Percentiles rank a stretch among this genome's conserved stretches.
Evolutionary conservation across 2,329 filamentous ascomycete species (phyloP).

Genomic region (Stagonosporopsis vannaccii): DNA sequence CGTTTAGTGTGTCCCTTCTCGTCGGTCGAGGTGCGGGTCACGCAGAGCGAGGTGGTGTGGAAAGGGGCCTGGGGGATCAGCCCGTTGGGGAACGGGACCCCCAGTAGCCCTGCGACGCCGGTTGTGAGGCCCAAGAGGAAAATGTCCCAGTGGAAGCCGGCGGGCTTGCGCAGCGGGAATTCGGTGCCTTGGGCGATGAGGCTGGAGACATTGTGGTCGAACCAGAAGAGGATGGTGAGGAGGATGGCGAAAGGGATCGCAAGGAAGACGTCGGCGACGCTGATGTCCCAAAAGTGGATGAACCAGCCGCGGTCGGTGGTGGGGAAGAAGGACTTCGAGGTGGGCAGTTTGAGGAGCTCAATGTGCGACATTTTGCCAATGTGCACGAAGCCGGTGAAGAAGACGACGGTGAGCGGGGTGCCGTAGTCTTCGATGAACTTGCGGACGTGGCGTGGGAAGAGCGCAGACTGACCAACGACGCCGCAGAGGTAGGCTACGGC

Average conservation of each 20-base stretch:
- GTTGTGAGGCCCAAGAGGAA: conserved; percentile 65
- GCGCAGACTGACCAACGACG: conserved; percentile 70
- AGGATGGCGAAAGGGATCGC: conserved; percentile 87
- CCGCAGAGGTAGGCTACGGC: conserved; percentile 78
- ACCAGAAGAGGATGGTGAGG: conserved; percentile 85
- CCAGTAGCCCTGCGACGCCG: conserved; percentile 63
- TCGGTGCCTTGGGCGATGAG: conserved; percentile 64
- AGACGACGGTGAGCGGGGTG: conserved; percentile 71
- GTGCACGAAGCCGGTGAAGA: conserved; percentile 90
- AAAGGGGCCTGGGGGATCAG: conserved; percentile 67
- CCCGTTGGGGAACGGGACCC: conserved; percentile 65
- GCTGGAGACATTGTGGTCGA: conserved; percentile 77
- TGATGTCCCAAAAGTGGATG: conserved; percentile 81
- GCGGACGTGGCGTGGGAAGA: conserved; percentile 78
- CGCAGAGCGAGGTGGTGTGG: conserved; percentile 62
- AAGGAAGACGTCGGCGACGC: conserved; percentile 76
- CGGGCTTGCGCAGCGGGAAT: conserved; percentile 64
- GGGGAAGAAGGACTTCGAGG: conserved; percentile 78
- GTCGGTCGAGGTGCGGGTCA: conserved; percentile 50
- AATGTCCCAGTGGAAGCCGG: conserved; percentile 68
- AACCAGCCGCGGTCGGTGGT: conserved; percentile 78
- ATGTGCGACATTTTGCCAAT: conserved; percentile 81
- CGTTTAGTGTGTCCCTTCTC: conserved; percentile 54
- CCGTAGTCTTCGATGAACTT: conserved; percentile 91
- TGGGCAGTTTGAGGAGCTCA: conserved; percentile 74